Conservation (phyloP, 2,329 filamentous ascomycete genomes). For the Paraphoma sp. region DNA sequence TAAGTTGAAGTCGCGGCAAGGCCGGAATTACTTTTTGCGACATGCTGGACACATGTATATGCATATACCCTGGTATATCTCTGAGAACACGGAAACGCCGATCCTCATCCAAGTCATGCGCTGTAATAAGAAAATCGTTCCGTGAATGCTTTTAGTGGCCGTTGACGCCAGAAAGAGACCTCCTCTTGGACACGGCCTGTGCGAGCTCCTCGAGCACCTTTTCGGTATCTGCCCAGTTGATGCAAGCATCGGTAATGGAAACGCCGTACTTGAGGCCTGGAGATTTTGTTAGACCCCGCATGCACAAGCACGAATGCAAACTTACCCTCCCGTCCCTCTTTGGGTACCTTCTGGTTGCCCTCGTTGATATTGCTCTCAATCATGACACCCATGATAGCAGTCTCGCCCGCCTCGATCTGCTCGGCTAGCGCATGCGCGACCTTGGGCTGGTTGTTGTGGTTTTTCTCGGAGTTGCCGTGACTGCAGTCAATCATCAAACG, state of each 20-base stretch:
- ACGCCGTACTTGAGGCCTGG: slow-evolving; percentile 87
- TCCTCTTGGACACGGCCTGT: slow-evolving; percentile 76
- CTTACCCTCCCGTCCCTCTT: slow-evolving; percentile 71
- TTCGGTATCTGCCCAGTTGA: slow-evolving; percentile 91
- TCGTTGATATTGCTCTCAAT: slow-evolving; percentile 98
- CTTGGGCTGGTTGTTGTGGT: slow-evolving; percentile 97
- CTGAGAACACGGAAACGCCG: slow-evolving; percentile 4
- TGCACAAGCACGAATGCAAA: background rate
- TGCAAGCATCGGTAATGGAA: slow-evolving; percentile 97
- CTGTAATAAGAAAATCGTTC: slow-evolving; percentile 1
- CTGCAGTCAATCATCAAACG: slow-evolving; percentile 98
- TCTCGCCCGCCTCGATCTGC: slow-evolving; percentile 85
- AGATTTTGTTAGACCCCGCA: background rate
- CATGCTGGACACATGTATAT: background rate
- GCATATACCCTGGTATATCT: background rate
- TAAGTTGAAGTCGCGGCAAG: background rate
- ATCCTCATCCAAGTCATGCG: background rate
- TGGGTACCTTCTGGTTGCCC: slow-evolving; percentile 89
- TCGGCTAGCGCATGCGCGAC: slow-evolving; percentile 82
- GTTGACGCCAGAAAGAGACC: slow-evolving; percentile 55
- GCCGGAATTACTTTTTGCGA: background rate
- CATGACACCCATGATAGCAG: slow-evolving; percentile 95
- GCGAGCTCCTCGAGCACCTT: slow-evolving; percentile 78
- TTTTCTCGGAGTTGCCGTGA: slow-evolving; percentile 94
- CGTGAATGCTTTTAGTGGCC: slow-evolving; percentile 29